Evolutionary conservation across 345 rosid species (phyloP).

Genomic region (Punica granatum): DNA sequence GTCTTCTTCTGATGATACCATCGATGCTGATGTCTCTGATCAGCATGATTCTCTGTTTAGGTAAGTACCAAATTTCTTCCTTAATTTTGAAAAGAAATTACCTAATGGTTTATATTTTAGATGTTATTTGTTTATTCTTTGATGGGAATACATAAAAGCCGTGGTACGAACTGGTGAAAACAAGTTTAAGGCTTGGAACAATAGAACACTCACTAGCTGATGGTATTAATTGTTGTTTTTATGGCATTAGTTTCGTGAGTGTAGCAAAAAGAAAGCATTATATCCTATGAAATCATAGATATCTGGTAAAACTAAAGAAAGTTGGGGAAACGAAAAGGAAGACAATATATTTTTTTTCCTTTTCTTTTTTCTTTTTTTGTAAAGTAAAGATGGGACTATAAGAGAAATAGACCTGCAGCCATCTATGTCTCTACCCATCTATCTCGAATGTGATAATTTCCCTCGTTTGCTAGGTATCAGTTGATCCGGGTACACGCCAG

Average conservation of each 20-base stretch:
- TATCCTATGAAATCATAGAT: neutral
- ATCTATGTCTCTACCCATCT: neutral
- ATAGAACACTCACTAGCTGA: no score
- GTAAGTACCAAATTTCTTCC: constrained; percentile 23
- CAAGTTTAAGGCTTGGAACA: no score
- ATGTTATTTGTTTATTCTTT: neutral
- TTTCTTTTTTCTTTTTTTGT: no score
- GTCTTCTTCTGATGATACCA: constrained; percentile 45
- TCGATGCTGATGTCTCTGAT: constrained; percentile 28
- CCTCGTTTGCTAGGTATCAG: constrained; percentile 57
- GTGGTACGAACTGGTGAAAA: no score
- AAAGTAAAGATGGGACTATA: no score
- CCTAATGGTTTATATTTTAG: neutral
- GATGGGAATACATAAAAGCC: neutral
- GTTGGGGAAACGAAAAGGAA: no score
- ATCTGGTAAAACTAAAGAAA: neutral
- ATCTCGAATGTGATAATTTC: neutral
- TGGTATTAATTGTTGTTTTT: no score
- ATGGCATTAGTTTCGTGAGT: no score
- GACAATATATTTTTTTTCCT: no score
- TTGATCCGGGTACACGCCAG: constrained; percentile 76
- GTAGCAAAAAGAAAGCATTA: no score
- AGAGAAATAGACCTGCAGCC: no score
- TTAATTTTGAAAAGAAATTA: neutral
- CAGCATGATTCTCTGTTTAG: constrained; percentile 66